phyloP scores from a whole-genome alignment of 805 yeast species.

The Suhomyces xylopsoci region DNA sequence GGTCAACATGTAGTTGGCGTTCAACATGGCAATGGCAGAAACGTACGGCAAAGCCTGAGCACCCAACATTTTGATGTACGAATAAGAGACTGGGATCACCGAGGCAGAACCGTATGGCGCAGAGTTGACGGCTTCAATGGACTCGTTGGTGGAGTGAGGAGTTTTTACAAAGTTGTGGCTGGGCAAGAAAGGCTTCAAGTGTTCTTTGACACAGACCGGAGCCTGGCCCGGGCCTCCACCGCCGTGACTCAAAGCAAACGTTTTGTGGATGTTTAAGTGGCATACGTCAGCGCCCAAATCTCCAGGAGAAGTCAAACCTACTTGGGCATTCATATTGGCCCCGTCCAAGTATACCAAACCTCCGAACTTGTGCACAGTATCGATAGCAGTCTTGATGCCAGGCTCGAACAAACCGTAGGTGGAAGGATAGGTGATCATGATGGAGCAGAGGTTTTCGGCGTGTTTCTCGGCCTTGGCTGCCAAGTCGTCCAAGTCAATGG shows the following conservation, averaged over 20 bases:
- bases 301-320: conserved; percentile 95
- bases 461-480: conserved; percentile 68
- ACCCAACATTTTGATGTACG: conserved; percentile 94
- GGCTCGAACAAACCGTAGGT: conserved; percentile 97
- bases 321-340: conserved; percentile 99
- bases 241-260: conserved; percentile 97
- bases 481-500: conserved; percentile 78
- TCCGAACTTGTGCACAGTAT: conserved; percentile 79
- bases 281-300: conserved; percentile 98
- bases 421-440: conserved; percentile 97
- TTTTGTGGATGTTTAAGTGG: conserved; percentile 93
- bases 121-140: conserved; percentile 75
- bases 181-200: conserved; percentile 80
- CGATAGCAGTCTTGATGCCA: conserved; percentile 78
- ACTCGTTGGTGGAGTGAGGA: conserved; percentile 47
- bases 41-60: conserved; percentile 77
- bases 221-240: conserved; percentile 99
- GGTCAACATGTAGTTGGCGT: conserved; percentile 93
- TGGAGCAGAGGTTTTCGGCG: conserved; percentile 72
- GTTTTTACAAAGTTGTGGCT: conserved; percentile 61
- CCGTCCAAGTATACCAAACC: conserved; percentile 98
- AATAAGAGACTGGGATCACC: conserved; percentile 88
- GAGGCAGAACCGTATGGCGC: conserved; percentile 97
- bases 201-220: conserved; percentile 88
- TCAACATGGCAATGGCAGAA: conserved; percentile 87